Percentiles rank a stretch among this genome's conserved stretches.
Conservation (phyloP, 2,329 filamentous ascomycete genomes). For the Claviceps africana region DNA sequence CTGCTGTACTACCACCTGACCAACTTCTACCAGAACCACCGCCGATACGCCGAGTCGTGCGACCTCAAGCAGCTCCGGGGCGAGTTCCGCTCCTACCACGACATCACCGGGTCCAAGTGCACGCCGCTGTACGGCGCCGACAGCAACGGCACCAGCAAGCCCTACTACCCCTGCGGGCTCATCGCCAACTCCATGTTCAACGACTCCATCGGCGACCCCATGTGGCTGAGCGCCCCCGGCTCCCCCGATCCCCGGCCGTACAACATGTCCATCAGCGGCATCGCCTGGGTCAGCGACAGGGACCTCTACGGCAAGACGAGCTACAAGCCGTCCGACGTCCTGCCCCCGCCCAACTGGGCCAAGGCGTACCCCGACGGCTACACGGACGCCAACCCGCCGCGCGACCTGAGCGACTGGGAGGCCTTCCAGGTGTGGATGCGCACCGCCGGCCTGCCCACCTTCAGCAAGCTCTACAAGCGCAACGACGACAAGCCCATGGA, state of each 20-base stretch:
- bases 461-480: conserved; percentile 81
- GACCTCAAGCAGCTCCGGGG: conserved; percentile 71
- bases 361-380: conserved; percentile 58
- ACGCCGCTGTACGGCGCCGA: conserved; percentile 50
- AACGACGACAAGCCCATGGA: conserved; percentile 60
- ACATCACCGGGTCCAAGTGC: conserved; percentile 58
- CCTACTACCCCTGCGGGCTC: conserved; percentile 88
- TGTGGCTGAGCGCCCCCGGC: conserved; percentile 37
- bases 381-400: conserved; percentile 47
- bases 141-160: conserved; percentile 34
- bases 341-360: conserved; percentile 79
- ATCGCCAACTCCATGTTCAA: conserved; percentile 98
- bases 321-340: conserved; percentile 51
- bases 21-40: conserved; percentile 98
- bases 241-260: conserved; percentile 37
- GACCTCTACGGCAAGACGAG: conserved; percentile 60
- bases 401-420: conserved; percentile 61
- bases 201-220: conserved; percentile 63
- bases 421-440: conserved; percentile 98
- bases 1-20: conserved; percentile 90
- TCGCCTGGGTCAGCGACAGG: conserved; percentile 77
- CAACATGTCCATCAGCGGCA: conserved; percentile 62
- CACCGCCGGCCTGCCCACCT: conserved; percentile 81
- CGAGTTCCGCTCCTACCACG: conserved; percentile 40
- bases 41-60: conserved; percentile 85